These are phyloP conservation scores for Aspergillus egyptiacus DNA, from an alignment of 495 filamentous ascomycete species.

Conservation along the genomic window DNA sequence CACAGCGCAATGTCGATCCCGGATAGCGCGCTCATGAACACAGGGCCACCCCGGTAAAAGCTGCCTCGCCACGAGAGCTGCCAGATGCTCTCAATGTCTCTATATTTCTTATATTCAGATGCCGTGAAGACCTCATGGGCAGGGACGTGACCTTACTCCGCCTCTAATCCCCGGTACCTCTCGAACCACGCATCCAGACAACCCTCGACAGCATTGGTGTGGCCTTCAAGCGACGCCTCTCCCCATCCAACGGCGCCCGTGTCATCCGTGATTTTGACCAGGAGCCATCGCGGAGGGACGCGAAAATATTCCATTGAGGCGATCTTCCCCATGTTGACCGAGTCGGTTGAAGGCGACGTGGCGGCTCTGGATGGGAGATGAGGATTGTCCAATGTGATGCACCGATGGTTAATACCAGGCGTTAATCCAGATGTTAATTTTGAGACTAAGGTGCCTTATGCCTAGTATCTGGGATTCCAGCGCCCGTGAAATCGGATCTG, in stretches of 20 bases:
- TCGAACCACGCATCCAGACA: conserved; percentile 59
- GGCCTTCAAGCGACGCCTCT: conserved; percentile 69
- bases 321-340: conserved; percentile 41
- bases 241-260: conserved; percentile 62
- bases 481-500: too few relatives aligned
- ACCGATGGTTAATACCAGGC: too few relatives aligned
- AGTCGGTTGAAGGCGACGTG: background rate
- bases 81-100: conserved; percentile 82
- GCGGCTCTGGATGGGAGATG: too few relatives aligned
- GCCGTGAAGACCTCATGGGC: too few relatives aligned
- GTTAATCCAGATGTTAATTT: too few relatives aligned
- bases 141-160: too few relatives aligned
- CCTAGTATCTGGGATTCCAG: too few relatives aligned
- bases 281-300: conserved; percentile 66
- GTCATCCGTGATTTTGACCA: conserved; percentile 66
- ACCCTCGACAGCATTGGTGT: conserved; percentile 71
- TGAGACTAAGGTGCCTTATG: too few relatives aligned
- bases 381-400: too few relatives aligned
- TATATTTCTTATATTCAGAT: too few relatives aligned
- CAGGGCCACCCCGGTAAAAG: conserved; percentile 80
- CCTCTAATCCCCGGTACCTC: conserved; percentile 60
- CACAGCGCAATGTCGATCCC: conserved; percentile 80
- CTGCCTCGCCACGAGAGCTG: conserved; percentile 63
- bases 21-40: conserved; percentile 74
- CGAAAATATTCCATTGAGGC: conserved; percentile 64